Evolutionary conservation across 2,329 filamentous ascomycete genomes (phyloP).

Genomic region (Phialemoniopsis sp.): DNA sequence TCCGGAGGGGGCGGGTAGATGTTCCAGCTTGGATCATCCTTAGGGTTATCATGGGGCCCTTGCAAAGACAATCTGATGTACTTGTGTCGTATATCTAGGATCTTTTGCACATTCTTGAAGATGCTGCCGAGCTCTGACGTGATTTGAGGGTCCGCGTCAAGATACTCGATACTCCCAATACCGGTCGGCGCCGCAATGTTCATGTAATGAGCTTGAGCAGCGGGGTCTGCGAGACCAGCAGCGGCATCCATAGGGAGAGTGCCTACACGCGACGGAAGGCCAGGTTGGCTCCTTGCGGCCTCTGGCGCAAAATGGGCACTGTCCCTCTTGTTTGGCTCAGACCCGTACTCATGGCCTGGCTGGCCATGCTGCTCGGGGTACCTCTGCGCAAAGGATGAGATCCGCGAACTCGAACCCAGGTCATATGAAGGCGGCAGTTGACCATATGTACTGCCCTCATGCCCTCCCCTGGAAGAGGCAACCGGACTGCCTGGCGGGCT

Average conservation of each 20-base stretch:
- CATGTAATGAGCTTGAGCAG: conserved; percentile 19
- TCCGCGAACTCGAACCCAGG: conserved; percentile 6
- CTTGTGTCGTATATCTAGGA: conserved; percentile 83
- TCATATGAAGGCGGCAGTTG: conserved; percentile 3
- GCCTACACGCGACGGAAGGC: too few relatives aligned
- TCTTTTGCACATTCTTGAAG: conserved; percentile 83
- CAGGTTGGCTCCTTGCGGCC: too few relatives aligned
- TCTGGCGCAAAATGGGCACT: conserved; percentile 6
- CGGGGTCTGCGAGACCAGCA: conserved; percentile 11
- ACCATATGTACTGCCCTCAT: conserved; percentile 4
- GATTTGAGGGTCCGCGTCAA: conserved; percentile 72
- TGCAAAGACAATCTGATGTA: conserved; percentile 87
- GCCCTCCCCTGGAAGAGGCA: conserved; percentile 16
- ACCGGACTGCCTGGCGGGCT: conserved; percentile 44
- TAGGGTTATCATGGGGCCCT: conserved; percentile 78
- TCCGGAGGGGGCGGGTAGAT: conserved; percentile 91
- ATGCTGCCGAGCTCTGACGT: conserved; percentile 81
- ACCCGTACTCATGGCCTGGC: not conserved
- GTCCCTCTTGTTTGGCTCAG: conserved; percentile 10
- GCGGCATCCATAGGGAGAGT: not conserved
- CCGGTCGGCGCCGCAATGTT: conserved; percentile 50
- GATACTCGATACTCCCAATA: conserved; percentile 61
- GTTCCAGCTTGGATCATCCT: conserved; percentile 76
- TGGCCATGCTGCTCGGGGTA: conserved; percentile 4
- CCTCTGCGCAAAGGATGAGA: conserved; percentile 6